phyloP scores from a whole-genome alignment of 805 yeast species.

The Spathaspora boniae region DNA sequence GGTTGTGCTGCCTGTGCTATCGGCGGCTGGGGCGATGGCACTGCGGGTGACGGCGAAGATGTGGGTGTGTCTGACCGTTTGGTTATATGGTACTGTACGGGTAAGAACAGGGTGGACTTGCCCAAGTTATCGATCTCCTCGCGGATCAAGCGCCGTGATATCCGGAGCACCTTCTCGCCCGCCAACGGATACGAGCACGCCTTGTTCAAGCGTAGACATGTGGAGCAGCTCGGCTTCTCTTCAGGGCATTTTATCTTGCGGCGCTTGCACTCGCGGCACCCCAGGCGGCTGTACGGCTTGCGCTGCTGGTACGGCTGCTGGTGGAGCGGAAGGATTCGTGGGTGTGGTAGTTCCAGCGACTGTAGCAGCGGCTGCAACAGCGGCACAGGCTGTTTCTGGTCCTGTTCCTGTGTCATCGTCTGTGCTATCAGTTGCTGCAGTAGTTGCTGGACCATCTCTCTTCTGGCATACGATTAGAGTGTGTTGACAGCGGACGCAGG shows the following conservation, averaged over 20 bases:
- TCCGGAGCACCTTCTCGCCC: constrained; percentile 9
- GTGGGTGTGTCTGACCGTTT: background rate
- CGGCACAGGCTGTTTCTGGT: background rate
- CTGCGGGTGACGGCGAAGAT: background rate
- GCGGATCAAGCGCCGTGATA: constrained; percentile 5
- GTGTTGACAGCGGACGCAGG: too few species aligned
- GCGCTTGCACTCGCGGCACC: constrained; percentile 42
- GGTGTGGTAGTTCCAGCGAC: background rate
- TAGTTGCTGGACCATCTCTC: background rate
- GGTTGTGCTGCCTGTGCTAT: background rate
- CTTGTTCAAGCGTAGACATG: constrained; percentile 28
- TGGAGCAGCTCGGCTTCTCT: constrained; percentile 31
- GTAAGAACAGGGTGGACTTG: constrained; percentile 6
- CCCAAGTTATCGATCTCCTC: constrained; percentile 4
- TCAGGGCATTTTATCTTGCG: constrained; percentile 43
- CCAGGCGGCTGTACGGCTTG: constrained; percentile 27
- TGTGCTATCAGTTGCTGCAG: background rate
- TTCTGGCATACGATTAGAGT: too few species aligned
- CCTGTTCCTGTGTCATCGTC: background rate
- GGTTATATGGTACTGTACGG: constrained; percentile 5
- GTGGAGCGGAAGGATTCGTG: background rate
- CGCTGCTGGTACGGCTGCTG: background rate
- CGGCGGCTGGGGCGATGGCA: background rate
- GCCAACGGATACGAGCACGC: constrained; percentile 10
- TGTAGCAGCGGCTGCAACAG: background rate